These are phyloP conservation scores for Actinomortierella ambigua DNA, from an alignment of 371 early-diverging fungal species.

Conservation along the genomic window DNA sequence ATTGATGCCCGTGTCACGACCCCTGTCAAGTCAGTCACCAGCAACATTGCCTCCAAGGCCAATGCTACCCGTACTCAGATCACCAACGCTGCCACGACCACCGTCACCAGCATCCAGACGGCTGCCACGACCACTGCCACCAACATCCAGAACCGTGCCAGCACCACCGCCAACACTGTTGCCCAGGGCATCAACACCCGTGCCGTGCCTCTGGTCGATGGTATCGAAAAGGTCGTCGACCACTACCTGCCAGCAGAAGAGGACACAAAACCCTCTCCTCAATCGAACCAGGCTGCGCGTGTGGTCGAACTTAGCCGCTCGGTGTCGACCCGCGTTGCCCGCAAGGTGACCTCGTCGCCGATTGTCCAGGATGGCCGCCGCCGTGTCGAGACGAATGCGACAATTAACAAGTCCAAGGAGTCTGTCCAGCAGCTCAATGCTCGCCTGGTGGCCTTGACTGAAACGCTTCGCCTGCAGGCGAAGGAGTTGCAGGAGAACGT, in stretches of 20 bases:
- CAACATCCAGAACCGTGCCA: slow-evolving; percentile 34
- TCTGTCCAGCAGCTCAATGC: slow-evolving; percentile 32
- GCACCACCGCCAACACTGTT: slow-evolving; percentile 18
- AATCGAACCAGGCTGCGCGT: slow-evolving; percentile 42
- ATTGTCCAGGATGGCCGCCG: slow-evolving; percentile 12
- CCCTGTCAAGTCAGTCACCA: slow-evolving; percentile 41
- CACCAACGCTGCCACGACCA: not conserved
- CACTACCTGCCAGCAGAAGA: slow-evolving; percentile 27
- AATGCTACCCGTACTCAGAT: slow-evolving; percentile 24
- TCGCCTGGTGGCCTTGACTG: slow-evolving; percentile 26
- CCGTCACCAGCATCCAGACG: not conserved
- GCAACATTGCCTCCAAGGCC: slow-evolving; percentile 30
- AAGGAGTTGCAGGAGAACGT: slow-evolving; percentile 38
- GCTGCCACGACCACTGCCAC: slow-evolving; percentile 27
- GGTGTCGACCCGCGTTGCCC: slow-evolving; percentile 31
- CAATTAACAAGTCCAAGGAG: slow-evolving; percentile 40
- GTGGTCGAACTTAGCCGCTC: slow-evolving; percentile 40
- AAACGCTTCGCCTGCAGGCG: slow-evolving; percentile 23
- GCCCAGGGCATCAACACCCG: slow-evolving; percentile 36
- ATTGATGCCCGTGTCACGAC: slow-evolving; percentile 40
- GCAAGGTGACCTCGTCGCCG: slow-evolving; percentile 21
- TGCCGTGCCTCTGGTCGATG: slow-evolving; percentile 38
- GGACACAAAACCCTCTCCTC: slow-evolving; percentile 10
- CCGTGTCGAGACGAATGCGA: slow-evolving; percentile 37
- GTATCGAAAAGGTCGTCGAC: slow-evolving; percentile 36